Evolutionary conservation across 805 yeast species (phyloP).

Genomic region (Brettanomyces custersianus): DNA sequence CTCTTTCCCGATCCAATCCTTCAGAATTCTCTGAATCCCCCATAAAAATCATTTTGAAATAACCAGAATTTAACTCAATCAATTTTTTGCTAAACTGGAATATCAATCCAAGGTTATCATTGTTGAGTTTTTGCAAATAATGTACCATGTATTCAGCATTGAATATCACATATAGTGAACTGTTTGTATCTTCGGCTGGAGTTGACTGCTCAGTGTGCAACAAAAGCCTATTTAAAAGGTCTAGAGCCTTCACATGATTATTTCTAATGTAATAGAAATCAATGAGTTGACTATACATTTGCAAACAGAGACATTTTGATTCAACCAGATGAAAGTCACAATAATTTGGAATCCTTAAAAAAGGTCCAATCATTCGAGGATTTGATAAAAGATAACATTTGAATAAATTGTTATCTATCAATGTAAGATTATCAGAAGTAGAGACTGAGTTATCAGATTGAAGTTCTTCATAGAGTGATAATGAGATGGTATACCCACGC

Average conservation of each 20-base stretch:
- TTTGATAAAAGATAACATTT: conserved; percentile 61
- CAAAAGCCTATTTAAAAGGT: conserved; percentile 37
- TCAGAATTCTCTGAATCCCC: conserved; percentile 55
- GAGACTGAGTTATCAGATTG: conserved; percentile 7
- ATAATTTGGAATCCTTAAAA: conserved; percentile 64
- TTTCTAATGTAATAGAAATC: conserved; percentile 66
- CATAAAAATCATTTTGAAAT: conserved; percentile 49
- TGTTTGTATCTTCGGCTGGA: conserved; percentile 18
- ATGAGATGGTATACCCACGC: conserved; percentile 37
- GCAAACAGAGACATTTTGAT: conserved; percentile 35
- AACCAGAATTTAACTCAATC: conserved; percentile 27
- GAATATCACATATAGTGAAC: conserved; percentile 13
- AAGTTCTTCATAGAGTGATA: conserved; percentile 26
- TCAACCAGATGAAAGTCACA: conserved; percentile 64
- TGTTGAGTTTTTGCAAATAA: conserved; percentile 49
- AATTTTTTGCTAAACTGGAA: conserved; percentile 50
- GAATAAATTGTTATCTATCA: conserved; percentile 74
- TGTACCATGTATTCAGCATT: conserved; percentile 40
- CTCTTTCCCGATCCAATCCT: conserved; percentile 41
- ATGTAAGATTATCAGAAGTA: conserved; percentile 26
- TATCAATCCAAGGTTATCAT: conserved; percentile 41
- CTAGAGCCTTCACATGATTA: conserved; percentile 59
- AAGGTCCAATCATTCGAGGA: conserved; percentile 72
- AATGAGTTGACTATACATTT: conserved; percentile 56
- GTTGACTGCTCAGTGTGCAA: conserved; percentile 12